Conservation (phyloP, 495 filamentous ascomycete genomes). For the Penicillium taxi region DNA sequence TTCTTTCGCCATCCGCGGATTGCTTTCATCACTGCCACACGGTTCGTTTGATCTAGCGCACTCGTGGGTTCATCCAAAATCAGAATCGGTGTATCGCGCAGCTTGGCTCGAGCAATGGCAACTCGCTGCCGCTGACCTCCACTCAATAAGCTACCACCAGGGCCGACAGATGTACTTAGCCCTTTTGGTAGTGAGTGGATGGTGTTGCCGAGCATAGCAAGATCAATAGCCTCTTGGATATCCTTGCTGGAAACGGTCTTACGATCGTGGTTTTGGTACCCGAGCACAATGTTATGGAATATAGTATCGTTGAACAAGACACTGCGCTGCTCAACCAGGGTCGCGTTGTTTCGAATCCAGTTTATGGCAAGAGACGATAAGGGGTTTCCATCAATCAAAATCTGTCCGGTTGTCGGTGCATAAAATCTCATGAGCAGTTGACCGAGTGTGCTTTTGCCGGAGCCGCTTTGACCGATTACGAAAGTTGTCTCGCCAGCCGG, state of each 20-base stretch:
- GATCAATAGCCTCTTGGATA: constrained; percentile 46
- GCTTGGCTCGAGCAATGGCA: constrained; percentile 67
- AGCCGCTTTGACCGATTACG: constrained; percentile 79
- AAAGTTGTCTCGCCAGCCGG: constrained; percentile 67
- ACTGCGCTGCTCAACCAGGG: constrained; percentile 75
- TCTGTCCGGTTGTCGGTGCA: constrained; percentile 52
- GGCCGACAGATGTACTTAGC: constrained; percentile 63
- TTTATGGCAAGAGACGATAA: constrained; percentile 54
- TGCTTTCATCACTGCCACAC: constrained; percentile 61
- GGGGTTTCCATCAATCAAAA: constrained; percentile 58
- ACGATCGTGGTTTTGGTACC: constrained; percentile 45
- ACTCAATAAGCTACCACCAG: constrained; percentile 62
- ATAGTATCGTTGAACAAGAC: constrained; percentile 80
- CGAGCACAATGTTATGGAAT: constrained; percentile 73
- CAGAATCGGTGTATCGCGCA: constrained; percentile 73
- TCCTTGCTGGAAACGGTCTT: constrained; percentile 42
- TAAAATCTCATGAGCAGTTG: constrained; percentile 77
- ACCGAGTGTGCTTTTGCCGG: constrained; percentile 85
- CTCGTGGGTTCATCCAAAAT: constrained; percentile 82
- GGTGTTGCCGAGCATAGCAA: constrained; percentile 65
- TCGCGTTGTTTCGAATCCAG: constrained; percentile 76
- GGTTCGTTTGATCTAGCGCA: constrained; percentile 67
- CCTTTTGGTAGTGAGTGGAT: constrained; percentile 66
- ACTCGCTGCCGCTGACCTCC: constrained; percentile 79
- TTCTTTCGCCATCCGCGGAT: constrained; percentile 61